These are phyloP conservation scores for Cotoneaster glaucophyllus DNA, from an alignment of 306 rosid genomes.

Conservation along the genomic window DNA sequence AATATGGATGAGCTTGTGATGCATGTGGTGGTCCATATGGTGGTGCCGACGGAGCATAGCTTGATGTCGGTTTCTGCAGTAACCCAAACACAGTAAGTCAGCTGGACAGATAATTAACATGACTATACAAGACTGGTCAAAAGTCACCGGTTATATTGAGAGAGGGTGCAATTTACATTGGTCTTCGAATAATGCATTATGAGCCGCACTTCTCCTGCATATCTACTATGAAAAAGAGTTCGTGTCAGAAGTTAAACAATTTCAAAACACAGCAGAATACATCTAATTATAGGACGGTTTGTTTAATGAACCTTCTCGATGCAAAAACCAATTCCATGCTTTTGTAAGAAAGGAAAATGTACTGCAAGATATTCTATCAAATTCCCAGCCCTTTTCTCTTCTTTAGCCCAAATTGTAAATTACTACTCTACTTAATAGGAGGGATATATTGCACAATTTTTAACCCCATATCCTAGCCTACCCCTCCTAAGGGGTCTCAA, in stretches of 20 bases:
- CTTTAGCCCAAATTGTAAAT: neutral
- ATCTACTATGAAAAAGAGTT: conserved; percentile 18
- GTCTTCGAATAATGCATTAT: conserved; percentile 31
- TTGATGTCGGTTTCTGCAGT: conserved; percentile 33
- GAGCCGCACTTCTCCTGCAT: conserved; percentile 46
- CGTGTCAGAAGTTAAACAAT: neutral
- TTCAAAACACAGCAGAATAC: neutral
- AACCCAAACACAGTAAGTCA: conserved; percentile 2
- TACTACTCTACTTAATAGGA: neutral
- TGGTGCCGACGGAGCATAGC: conserved; percentile 47
- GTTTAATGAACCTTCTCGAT: neutral
- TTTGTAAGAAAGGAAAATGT: neutral
- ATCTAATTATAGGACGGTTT: neutral
- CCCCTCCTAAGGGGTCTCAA: neutral
- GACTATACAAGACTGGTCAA: neutral
- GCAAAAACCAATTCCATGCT: neutral
- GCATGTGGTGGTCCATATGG: conserved; percentile 33
- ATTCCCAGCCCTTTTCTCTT: neutral
- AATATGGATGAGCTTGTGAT: conserved; percentile 25
- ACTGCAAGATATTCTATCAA: neutral
- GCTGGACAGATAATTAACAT: neutral
- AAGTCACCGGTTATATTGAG: neutral
- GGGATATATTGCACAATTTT: neutral
- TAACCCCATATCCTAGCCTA: neutral
- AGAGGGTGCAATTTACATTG: conserved; percentile 30